A percentile compares a stretch with the other conserved stretches of the same genome.
Evolutionary conservation across 148 eudicot species (phyloP).

Genomic region (Linanthus parryae): DNA sequence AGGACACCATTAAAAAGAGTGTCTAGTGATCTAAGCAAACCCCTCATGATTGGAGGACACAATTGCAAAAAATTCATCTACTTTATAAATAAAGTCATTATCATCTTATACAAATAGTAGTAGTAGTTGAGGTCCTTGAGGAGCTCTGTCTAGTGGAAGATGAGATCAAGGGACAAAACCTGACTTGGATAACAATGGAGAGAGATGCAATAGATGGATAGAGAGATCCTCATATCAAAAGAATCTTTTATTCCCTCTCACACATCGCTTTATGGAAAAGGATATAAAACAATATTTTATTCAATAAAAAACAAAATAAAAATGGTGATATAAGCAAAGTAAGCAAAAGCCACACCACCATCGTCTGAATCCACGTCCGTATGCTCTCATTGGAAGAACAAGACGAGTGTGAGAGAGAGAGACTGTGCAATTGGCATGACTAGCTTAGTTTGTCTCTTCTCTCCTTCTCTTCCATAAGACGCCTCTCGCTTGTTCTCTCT

Average conservation of each 20-base stretch:
- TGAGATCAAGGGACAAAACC: conserved; percentile 8
- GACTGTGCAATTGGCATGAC: neutral
- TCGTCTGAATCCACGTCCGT: conserved; percentile 48
- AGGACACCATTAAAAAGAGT: conserved; percentile 12
- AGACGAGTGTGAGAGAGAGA: neutral
- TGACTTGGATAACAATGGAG: conserved; percentile 9
- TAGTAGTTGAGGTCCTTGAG: conserved; percentile 5
- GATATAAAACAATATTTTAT: too few species aligned
- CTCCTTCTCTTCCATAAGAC: neutral
- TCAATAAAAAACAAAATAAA: neutral
- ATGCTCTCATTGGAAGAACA: conserved; percentile 14
- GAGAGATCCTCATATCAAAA: neutral
- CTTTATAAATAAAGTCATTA: too few species aligned
- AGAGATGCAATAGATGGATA: conserved; percentile 5
- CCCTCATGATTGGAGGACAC: conserved; percentile 7
- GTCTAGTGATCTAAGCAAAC: conserved; percentile 13
- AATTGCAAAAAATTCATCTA: too few species aligned
- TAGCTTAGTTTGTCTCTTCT: neutral
- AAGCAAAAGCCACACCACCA: too few species aligned
- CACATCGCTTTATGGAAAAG: too few species aligned
- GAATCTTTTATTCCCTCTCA: neutral
- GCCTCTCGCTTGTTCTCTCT: conserved; percentile 3
- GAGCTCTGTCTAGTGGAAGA: conserved; percentile 5
- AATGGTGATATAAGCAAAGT: conserved; percentile 31
- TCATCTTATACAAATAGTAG: conserved; percentile 4